Conservation (phyloP, 441 rosid species). For the Hura crepitans region DNA sequence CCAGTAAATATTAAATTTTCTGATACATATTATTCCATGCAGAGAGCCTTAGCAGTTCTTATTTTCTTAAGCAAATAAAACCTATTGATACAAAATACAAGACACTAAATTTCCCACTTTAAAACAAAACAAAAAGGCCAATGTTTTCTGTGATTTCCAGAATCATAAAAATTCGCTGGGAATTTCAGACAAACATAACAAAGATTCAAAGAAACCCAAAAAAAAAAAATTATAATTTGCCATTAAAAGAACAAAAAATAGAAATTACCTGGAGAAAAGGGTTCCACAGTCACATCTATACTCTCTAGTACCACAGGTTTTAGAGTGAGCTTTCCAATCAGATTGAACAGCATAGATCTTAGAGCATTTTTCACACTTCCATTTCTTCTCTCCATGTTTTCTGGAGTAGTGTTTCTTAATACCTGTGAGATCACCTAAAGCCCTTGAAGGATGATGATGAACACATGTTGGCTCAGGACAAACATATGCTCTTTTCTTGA, state of each 20-base stretch:
- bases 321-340: slow-evolving; percentile 73
- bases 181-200: slow-evolving; percentile 20
- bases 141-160: slow-evolving; percentile 19
- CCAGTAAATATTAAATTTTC: slow-evolving; percentile 37
- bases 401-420: slow-evolving; percentile 69
- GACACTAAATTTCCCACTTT: slow-evolving; percentile 24
- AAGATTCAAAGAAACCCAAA: slow-evolving; percentile 15
- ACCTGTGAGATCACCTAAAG: slow-evolving; percentile 72
- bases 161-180: slow-evolving; percentile 16
- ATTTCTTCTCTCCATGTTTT: slow-evolving; percentile 73
- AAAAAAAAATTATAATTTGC: no score
- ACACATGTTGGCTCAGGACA: slow-evolving; percentile 62
- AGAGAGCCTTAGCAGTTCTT: slow-evolving; percentile 22
- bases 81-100: slow-evolving; percentile 18
- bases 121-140: slow-evolving; percentile 25
- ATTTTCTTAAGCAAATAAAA: slow-evolving; percentile 27
- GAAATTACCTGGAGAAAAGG: slow-evolving; percentile 68
- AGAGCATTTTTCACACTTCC: slow-evolving; percentile 70
- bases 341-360: slow-evolving; percentile 76
- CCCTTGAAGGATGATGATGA: slow-evolving; percentile 70
- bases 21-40: slow-evolving; percentile 40
- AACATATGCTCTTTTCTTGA: slow-evolving; percentile 58
- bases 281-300: slow-evolving; percentile 91
- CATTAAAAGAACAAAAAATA: no score
- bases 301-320: slow-evolving; percentile 80